These are phyloP conservation scores for Trichoderma koningii DNA, from an alignment of 2,329 filamentous ascomycete species.

Conservation along the genomic window DNA sequence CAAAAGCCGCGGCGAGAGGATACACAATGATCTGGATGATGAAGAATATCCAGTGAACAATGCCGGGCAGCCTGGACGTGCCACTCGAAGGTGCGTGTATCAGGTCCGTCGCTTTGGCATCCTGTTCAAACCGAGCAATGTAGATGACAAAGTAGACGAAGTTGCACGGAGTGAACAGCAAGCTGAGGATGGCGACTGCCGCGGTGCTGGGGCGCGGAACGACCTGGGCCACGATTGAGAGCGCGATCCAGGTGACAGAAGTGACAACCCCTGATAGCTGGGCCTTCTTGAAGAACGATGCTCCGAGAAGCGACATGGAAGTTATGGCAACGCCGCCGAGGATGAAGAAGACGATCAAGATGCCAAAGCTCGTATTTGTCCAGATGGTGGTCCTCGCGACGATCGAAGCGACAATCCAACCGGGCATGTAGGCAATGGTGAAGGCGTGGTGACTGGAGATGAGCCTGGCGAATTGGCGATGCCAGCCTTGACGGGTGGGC, in stretches of 20 bases:
- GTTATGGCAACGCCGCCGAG: slow-evolving; percentile 71
- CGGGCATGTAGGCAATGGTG: slow-evolving; percentile 62
- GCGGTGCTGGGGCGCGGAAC: slow-evolving; percentile 60
- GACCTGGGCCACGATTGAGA: slow-evolving; percentile 79
- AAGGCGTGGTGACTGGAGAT: slow-evolving; percentile 68
- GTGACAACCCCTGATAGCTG: slow-evolving; percentile 79
- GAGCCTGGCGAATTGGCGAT: slow-evolving; percentile 39
- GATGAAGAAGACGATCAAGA: slow-evolving; percentile 71
- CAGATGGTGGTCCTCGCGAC: slow-evolving; percentile 34
- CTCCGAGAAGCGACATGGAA: slow-evolving; percentile 74
- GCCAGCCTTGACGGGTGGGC: slow-evolving; percentile 59
- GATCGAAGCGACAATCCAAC: slow-evolving; percentile 46
- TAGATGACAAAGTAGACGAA: slow-evolving; percentile 75
- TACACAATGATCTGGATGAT: slow-evolving; percentile 70
- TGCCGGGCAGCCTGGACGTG: slow-evolving; percentile 66
- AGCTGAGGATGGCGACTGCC: slow-evolving; percentile 64
- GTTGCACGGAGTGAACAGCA: slow-evolving; percentile 83
- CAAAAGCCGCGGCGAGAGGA: slow-evolving; percentile 67
- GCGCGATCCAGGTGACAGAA: slow-evolving; percentile 67
- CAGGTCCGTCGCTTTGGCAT: slow-evolving; percentile 61
- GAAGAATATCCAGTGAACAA: slow-evolving; percentile 73
- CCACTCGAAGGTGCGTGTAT: slow-evolving; percentile 59
- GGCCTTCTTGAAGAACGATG: slow-evolving; percentile 75
- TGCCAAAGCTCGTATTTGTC: slow-evolving; percentile 55
- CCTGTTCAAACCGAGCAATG: slow-evolving; percentile 70